Evolutionary conservation across 2,329 filamentous ascomycete species (phyloP).

Genomic region (Aspergillus candidus): DNA sequence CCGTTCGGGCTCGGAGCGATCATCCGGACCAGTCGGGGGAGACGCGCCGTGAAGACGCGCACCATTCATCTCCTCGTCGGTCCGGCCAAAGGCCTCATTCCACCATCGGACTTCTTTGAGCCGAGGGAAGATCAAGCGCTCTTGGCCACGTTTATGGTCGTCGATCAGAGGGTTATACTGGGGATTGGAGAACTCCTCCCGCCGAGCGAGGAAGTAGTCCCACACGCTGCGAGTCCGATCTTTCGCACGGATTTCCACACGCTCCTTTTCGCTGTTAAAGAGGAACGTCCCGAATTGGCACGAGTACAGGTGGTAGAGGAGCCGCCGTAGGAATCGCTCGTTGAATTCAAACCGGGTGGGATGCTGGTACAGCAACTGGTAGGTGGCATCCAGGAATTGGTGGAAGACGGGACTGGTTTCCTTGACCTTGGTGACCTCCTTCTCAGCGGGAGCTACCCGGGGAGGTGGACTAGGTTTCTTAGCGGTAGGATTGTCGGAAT

Average conservation of each 20-base stretch:
- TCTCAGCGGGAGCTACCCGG: constrained; percentile 42
- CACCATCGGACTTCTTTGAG: constrained; percentile 84
- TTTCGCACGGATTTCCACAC: constrained; percentile 61
- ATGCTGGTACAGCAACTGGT: constrained; percentile 79
- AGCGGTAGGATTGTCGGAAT: constrained; percentile 37
- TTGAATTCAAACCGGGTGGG: constrained; percentile 93
- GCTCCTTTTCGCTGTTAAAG: constrained; percentile 89
- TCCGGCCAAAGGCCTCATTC: constrained; percentile 78
- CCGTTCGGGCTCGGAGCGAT: constrained; percentile 16
- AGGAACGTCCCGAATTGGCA: constrained; percentile 97
- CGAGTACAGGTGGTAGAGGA: constrained; percentile 90
- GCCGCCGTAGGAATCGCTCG: constrained; percentile 79
- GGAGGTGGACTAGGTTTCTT: constrained; percentile 33
- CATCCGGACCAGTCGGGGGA: constrained; percentile 26
- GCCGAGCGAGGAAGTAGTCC: constrained; percentile 86
- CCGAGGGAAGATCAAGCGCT: constrained; percentile 76
- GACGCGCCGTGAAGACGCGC: constrained; percentile 49
- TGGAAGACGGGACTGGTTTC: constrained; percentile 96
- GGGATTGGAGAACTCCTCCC: constrained; percentile 73
- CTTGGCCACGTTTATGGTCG: constrained; percentile 70
- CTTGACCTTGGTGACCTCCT: constrained; percentile 68
- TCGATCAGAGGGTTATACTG: constrained; percentile 70
- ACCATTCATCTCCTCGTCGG: constrained; percentile 89
- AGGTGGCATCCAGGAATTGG: constrained; percentile 91
- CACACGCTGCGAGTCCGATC: constrained; percentile 82